Evolutionary conservation across 176 grass and related monocot genomes (phyloP), one percentile per base, ranked within the genome.

Genomic region (Triticum dicoccoides): DNA sequence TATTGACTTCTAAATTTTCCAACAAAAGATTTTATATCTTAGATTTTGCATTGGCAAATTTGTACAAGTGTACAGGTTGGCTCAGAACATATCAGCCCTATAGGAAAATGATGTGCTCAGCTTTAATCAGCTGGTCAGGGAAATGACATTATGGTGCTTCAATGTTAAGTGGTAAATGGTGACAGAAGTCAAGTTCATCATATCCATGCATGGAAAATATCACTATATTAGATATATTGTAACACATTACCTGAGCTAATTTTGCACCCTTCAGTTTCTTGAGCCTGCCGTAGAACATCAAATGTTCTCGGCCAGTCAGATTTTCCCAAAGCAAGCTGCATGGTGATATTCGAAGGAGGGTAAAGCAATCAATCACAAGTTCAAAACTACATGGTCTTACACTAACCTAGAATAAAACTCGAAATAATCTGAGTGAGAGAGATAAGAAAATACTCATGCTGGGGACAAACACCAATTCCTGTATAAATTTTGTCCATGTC

Each of bases 311-410:
- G 75, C 82, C 93, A 9, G 91, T 98, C 71, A 95, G 82, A 84
- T 86, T 95, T 87, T 98, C 96, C 96, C 96, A 95, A 64, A 98
- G 92, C 84, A 98, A 91, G 78, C 96, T 98, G 87, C 76, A 92
- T 61, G 80, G 67, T 39, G 33, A 58, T 65, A 41, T 77, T 80
- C 44, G 63, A 68, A 65, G 23, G 12, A 63, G 33, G 68, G 13
- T 24, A 44, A 45, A 78, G 7, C 62, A 2, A 67, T 56, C 23
- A 75, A 17, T 29, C 25, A 67, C 23, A 74, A 75, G 24, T 74
- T 80, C 4, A 13, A 25, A 66, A 23, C 24, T 38, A 78, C 4
- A 37, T 25, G 17, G 9, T 64, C 49, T 69, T 25, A 32, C 72
- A 44, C 10, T 35, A 41, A 32, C 8, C 77, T 23, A 84, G 18